Base-by-base conservation (phyloP, 2,329 filamentous ascomycete genomes). In the Penicillium sp. region DNA sequence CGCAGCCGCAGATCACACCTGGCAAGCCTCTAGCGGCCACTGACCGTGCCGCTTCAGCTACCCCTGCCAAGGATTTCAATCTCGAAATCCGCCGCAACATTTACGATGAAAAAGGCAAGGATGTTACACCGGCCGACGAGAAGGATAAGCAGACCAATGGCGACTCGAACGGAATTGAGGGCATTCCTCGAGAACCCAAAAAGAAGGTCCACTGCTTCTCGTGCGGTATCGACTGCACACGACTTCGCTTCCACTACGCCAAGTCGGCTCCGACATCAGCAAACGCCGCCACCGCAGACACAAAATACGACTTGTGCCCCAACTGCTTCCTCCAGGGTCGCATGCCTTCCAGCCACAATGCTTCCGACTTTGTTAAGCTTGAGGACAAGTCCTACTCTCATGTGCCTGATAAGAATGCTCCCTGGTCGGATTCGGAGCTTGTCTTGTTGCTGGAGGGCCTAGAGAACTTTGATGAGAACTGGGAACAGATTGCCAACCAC, bases 61-160 rank as follows among this genome's bases (percentile, higher is more conserved):
- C 80, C 9, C 77, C 84, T 3, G 77, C 79, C 46, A 95, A 95
- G 72, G 90, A 95, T 58, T 77, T 93, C 50, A 96, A 94, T 64
- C 79, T 95, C n/a, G 87, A 95, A 64, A 84, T 97, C 50, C 85
- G 89, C 53, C 87, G 93, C 53, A 97, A 95, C 68, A 89, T 97
- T 47, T 98, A 96, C 71, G 91, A 98, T 62, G 82, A 88, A 49
- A 89, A 86, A 65, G 86, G 90, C 57, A 91, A 95, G 70, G 86
- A 94, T 62, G 76, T 95, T 39, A 85, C 79, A 36, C 85, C 87
- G 57, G 69, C 77, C 1, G 84, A 87, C 41, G 77, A 76, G 52
- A 88, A 88, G 66, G 78, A 85, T 8, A 78, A 78, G 57, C 74
- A 75, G 52, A 70, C 75, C 10, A 91, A 91, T 58, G 87, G 89